Base-by-base conservation (phyloP, 768 basidiomycete species). In the Termitomyces sp. region DNA sequence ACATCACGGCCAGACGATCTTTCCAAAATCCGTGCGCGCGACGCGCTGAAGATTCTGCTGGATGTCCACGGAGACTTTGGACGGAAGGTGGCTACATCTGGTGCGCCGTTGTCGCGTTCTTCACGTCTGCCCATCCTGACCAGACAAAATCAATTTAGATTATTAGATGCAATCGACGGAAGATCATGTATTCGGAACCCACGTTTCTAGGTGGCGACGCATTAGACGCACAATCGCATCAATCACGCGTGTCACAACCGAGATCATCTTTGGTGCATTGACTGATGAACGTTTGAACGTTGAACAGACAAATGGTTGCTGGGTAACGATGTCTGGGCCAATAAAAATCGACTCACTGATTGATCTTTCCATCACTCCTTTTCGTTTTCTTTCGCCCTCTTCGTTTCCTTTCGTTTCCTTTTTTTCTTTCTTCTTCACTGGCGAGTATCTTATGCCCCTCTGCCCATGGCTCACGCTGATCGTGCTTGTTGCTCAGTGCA, bases 1-100 rank as follows among this genome's bases (percentile, higher is more conserved):
- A 91, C 82, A 7, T 78, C 82, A 54, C 81, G 82, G 53, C 80
- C 81, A 40, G 88, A 90, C 62, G 96, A 98, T 56, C 78, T 98
- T 73, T 83, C 93, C 30, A 84, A 87, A 66, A 81, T 96, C 42
- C 82, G 97, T 53, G 96, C 97, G 19, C 80, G 96, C 55, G 97
- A 98, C 76, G 96, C 94, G 12, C 81, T 99, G 64, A 93, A 94
- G 71, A 93, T 93, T 57, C 70, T 94, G 59, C 73, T 94, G 66
- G 93, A 93, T 63, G 88, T 91, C 38, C 90, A 92, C 70, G 89
- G 90, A n/a, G 90, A 93, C 68, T 89, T 93, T 73, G 87, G 87
- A 24, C 77, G 83, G 48, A 78, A 81, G 43, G 81, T 78, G 15
- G 74, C 75, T 26, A 69, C 69, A 46, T 70, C 72, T 41, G 72